phyloP scores from a whole-genome alignment of 352 stramenopile genomes.

The Phytophthora pistaciae region DNA sequence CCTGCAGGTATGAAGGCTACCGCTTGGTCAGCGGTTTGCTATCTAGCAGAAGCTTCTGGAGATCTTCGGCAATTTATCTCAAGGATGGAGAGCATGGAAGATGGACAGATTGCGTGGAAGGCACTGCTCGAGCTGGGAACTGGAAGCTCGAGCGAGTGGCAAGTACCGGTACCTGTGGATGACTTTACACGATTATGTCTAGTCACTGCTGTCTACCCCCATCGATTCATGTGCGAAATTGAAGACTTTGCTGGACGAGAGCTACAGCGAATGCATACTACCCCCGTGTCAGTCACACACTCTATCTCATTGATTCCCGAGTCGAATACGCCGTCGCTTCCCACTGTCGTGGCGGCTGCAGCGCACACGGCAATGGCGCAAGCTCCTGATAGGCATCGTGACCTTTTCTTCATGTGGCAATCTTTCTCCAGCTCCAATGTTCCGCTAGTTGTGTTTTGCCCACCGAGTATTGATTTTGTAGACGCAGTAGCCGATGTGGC shows the following conservation, averaged over 20 bases:
- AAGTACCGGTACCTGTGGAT: conserved; percentile 17
- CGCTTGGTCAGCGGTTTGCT: conserved; percentile 42
- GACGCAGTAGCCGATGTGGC: conserved; percentile 43
- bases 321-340: conserved; percentile 10
- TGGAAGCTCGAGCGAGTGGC: conserved; percentile 15
- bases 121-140: conserved; percentile 21
- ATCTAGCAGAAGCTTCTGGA: conserved; percentile 34
- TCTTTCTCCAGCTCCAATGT: conserved; percentile 43
- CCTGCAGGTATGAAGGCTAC: conserved; percentile 18
- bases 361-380: conserved; percentile 16
- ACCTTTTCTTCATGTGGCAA: conserved; percentile 44
- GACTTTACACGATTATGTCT: conserved; percentile 38
- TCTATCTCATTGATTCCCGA: not conserved
- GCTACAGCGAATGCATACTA: conserved; percentile 25
- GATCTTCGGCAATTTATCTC: conserved; percentile 42
- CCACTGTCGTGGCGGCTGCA: conserved; percentile 27
- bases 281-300: not conserved
- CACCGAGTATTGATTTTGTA: conserved; percentile 46
- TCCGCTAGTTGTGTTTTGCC: conserved; percentile 44
- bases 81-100: conserved; percentile 18
- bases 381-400: conserved; percentile 15
- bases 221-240: conserved; percentile 39
- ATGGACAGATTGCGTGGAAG: conserved; percentile 26
- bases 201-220: conserved; percentile 28
- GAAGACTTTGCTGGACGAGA: conserved; percentile 36